A percentile compares a stretch with the other conserved stretches of the same genome.
phyloP scores from a whole-genome alignment of 164 flowering plant species.

The Tinospora cordifolia region DNA sequence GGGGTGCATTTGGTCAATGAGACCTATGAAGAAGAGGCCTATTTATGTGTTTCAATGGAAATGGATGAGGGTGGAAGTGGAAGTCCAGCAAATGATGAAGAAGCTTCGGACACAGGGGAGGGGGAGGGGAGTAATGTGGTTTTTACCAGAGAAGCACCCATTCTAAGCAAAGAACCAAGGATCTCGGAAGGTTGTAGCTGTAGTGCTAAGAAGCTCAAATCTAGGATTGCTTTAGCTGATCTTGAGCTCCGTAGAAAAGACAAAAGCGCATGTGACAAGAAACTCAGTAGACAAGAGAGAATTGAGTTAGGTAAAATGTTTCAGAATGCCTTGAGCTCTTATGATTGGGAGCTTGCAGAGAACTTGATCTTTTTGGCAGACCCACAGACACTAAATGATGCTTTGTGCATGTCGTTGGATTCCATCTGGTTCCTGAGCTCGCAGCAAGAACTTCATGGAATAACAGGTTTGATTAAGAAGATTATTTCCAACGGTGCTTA shows the following conservation, averaged over 20 bases:
- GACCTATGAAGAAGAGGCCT: slow-evolving; percentile 20
- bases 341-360: slow-evolving; percentile 81
- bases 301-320: slow-evolving; percentile 71
- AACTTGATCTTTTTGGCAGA: slow-evolving; percentile 69
- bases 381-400: slow-evolving; percentile 79
- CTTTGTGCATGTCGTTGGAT: slow-evolving; percentile 78
- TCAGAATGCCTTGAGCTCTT: slow-evolving; percentile 80
- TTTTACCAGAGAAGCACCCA: slow-evolving; percentile 59
- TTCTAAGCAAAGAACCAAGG: slow-evolving; percentile 31
- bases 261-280: slow-evolving; percentile 41
- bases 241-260: slow-evolving; percentile 41
- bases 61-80: slow-evolving; percentile 27
- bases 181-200: slow-evolving; percentile 33
- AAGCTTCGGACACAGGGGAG: slow-evolving; percentile 36
- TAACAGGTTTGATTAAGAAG: slow-evolving; percentile 66
- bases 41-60: slow-evolving; percentile 36
- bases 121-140: slow-evolving; percentile 52
- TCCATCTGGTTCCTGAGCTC: slow-evolving; percentile 83
- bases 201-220: slow-evolving; percentile 48
- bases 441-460: slow-evolving; percentile 55
- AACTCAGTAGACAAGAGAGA: slow-evolving; percentile 68
- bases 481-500: slow-evolving; percentile 71
- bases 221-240: slow-evolving; percentile 35
- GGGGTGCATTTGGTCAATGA: slow-evolving; percentile 20
- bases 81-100: slow-evolving; percentile 20